These are phyloP conservation scores for Penicillium arizonense DNA, from an alignment of 495 filamentous ascomycete genomes.

Conservation along the genomic window DNA sequence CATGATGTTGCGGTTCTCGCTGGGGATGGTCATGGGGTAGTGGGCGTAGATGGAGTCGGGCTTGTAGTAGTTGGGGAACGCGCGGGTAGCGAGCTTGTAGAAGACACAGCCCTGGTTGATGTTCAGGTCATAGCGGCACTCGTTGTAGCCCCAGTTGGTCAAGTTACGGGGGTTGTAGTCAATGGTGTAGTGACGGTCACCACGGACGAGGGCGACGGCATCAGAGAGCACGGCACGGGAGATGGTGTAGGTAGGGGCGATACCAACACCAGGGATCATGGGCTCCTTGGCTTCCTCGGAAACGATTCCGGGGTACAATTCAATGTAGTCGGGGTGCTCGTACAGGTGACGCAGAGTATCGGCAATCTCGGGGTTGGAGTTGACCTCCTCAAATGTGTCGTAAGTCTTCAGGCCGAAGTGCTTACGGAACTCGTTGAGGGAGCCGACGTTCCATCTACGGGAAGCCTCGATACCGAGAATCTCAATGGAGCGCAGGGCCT, in stretches of 20 bases:
- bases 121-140: slow-evolving; percentile 69
- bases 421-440: slow-evolving; percentile 62
- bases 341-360: slow-evolving; percentile 54
- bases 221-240: slow-evolving; percentile 53
- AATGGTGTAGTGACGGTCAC: slow-evolving; percentile 53
- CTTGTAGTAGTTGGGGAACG: slow-evolving; percentile 80
- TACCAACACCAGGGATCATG: slow-evolving; percentile 54
- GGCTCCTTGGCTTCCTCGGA: slow-evolving; percentile 53
- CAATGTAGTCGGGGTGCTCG: slow-evolving; percentile 60
- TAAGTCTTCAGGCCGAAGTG: slow-evolving; percentile 58
- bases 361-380: slow-evolving; percentile 56
- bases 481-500: slow-evolving; percentile 55
- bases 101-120: slow-evolving; percentile 80
- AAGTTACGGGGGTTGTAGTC: slow-evolving; percentile 73
- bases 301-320: slow-evolving; percentile 62
- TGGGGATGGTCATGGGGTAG: slow-evolving; percentile 78
- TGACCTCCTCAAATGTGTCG: slow-evolving; percentile 62
- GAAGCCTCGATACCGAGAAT: slow-evolving; percentile 62
- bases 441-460: slow-evolving; percentile 58
- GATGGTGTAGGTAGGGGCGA: slow-evolving; percentile 58
- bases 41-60: slow-evolving; percentile 82
- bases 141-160: slow-evolving; percentile 77
- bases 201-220: slow-evolving; percentile 54
- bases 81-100: slow-evolving; percentile 77
- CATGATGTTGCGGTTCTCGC: slow-evolving; percentile 72